These are phyloP conservation scores for Salix caprea DNA, from an alignment of 345 rosid genomes.

Conservation along the genomic window DNA sequence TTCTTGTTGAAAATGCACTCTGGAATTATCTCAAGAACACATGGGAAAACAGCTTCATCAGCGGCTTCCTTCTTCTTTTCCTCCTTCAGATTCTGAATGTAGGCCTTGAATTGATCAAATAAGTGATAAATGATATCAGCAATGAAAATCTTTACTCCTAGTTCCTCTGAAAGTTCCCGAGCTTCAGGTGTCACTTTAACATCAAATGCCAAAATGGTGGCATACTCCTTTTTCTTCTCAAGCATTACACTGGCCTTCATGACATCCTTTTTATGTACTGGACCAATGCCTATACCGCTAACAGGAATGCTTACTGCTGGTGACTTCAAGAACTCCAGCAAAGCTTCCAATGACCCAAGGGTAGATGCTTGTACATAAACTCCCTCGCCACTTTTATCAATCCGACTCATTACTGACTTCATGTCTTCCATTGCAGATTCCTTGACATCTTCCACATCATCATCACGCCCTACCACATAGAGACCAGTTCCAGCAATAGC, in stretches of 20 bases:
- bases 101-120: constrained; percentile 84
- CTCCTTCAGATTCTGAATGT: constrained; percentile 74
- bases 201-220: constrained; percentile 92
- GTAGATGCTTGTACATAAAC: constrained; percentile 96
- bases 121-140: constrained; percentile 96
- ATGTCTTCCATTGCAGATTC: constrained; percentile 78
- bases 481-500: constrained; percentile 94
- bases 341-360: constrained; percentile 88
- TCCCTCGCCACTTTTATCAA: constrained; percentile 88
- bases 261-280: constrained; percentile 87
- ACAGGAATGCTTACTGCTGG: constrained; percentile 87
- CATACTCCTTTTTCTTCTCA: constrained; percentile 86
- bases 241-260: constrained; percentile 96
- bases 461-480: constrained; percentile 73
- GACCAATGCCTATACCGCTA: constrained; percentile 86
- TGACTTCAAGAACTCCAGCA: constrained; percentile 84
- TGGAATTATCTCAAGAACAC: constrained; percentile 72
- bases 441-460: constrained; percentile 67
- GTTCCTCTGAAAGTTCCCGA: constrained; percentile 75
- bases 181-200: constrained; percentile 92
- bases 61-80: constrained; percentile 93
- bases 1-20: constrained; percentile 76
- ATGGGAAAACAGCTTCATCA: constrained; percentile 91
- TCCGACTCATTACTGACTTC: constrained; percentile 76
- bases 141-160: constrained; percentile 89